Base-by-base conservation (phyloP, 1,139 yeast species). In the Candida tunisiensis region DNA sequence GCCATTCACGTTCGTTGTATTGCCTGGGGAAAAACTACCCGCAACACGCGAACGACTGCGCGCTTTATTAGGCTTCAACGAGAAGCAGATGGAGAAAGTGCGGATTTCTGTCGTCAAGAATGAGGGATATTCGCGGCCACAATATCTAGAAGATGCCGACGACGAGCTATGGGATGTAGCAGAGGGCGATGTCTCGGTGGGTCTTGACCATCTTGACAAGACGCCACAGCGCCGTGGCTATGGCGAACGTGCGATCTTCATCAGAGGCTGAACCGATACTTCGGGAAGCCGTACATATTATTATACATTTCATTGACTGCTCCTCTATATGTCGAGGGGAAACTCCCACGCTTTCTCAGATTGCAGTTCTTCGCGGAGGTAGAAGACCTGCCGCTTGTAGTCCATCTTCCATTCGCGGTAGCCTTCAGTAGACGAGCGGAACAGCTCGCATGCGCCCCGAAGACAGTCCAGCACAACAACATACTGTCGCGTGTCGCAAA, bases 191-290 rank as follows among this genome's bases (percentile, higher is more conserved):
- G 68, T 64, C 33, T 60, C 60, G 18, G 55, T 88, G 31, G 92
- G 85, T 14, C 59, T 88, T 46, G 94, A 88, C 44, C 93, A 80
- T 45, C 80, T 88, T 6, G 94, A 82, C 49, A 66, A 91, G 42
- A 50, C 63, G 20, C n/a, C n/a, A n/a, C 59, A 65, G 19, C 29
- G 44, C 34, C 32, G 39, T 36, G 26, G 24, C 15, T 37, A 34
- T 3, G 39, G 35, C 25, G 43, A 43, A 5, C 79, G 71, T 39
- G 69, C 73, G 37, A 72, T 74, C 31, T 69, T 70, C 30, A 60
- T 61, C 32, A 60, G 57, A 14, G 16, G 8, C 9, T 21, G 16
- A 15, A 15, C 8, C 10, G 17, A 15, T 8, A 23, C n/a, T 9
- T 16, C 9, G 13, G 16, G n/a, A 23, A 23, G n/a, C n/a, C n/a